Evolutionary conservation across 352 stramenopile species (phyloP).

Genomic region (Pythium scleroteichum): DNA sequence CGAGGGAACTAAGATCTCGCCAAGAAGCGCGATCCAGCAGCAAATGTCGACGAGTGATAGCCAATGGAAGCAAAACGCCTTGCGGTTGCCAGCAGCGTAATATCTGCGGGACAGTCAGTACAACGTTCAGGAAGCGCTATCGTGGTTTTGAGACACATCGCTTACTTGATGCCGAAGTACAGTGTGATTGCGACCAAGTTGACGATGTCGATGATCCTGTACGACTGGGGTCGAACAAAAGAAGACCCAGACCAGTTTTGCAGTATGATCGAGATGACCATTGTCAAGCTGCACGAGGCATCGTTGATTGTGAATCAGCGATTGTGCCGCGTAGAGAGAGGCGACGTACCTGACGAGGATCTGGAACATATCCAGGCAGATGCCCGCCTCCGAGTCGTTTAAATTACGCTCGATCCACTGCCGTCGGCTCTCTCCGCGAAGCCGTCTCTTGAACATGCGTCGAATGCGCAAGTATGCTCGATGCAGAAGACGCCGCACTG

Average conservation of each 20-base stretch:
- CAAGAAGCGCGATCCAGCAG: slow-evolving; percentile 47
- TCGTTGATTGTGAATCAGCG: neutral
- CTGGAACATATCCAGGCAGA: slow-evolving; percentile 57
- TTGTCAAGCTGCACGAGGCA: slow-evolving; percentile 49
- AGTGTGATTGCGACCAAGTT: slow-evolving; percentile 50
- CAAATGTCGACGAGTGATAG: slow-evolving; percentile 60
- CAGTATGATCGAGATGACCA: slow-evolving; percentile 63
- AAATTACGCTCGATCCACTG: slow-evolving; percentile 78
- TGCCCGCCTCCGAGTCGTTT: slow-evolving; percentile 60
- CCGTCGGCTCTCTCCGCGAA: slow-evolving; percentile 62
- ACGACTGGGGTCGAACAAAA: slow-evolving; percentile 32
- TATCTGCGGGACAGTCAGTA: slow-evolving; percentile 31
- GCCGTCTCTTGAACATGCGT: slow-evolving; percentile 53
- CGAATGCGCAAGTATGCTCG: slow-evolving; percentile 22
- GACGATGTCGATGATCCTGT: slow-evolving; percentile 45
- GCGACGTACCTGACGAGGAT: slow-evolving; percentile 44
- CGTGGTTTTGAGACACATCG: neutral
- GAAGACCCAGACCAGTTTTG: slow-evolving; percentile 55
- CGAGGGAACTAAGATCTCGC: slow-evolving; percentile 39
- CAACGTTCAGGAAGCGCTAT: too few species aligned
- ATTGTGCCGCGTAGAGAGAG: too few species aligned
- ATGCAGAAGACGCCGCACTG: neutral
- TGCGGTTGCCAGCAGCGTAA: slow-evolving; percentile 66
- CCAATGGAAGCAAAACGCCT: slow-evolving; percentile 56
- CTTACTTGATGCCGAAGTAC: slow-evolving; percentile 49